Conservation (phyloP, 768 basidiomycete genomes). For the Crassisporium funariophilum region DNA sequence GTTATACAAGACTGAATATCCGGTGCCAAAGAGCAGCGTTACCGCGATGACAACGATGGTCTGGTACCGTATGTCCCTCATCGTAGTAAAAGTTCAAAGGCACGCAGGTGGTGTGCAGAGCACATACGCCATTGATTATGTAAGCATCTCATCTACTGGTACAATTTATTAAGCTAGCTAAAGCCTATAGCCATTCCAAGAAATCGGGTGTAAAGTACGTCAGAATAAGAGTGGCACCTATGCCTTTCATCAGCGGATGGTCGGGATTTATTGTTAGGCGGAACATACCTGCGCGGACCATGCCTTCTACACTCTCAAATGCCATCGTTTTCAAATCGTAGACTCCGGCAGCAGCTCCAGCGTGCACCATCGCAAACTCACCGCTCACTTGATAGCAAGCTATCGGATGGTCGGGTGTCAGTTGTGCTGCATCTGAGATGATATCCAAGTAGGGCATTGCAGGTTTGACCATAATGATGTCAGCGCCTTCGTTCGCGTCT, state of each 20-base stretch:
- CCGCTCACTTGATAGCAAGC: slow-evolving; percentile 98
- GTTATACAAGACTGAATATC: slow-evolving; percentile 60
- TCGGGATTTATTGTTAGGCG: not conserved
- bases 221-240: slow-evolving; percentile 87
- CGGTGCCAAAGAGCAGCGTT: slow-evolving; percentile 60
- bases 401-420: slow-evolving; percentile 87
- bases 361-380: slow-evolving; percentile 96
- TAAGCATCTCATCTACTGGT: not conserved
- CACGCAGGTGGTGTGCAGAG: no score
- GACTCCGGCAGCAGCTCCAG: slow-evolving; percentile 92
- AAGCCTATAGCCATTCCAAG: slow-evolving; percentile 72
- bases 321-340: slow-evolving; percentile 93
- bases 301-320: slow-evolving; percentile 88
- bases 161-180: slow-evolving; percentile 1
- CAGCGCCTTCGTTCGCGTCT: slow-evolving; percentile 89
- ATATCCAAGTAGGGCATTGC: slow-evolving; percentile 96
- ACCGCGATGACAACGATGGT: slow-evolving; percentile 34
- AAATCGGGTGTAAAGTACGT: slow-evolving; percentile 98
- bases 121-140: not conserved
- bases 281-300: slow-evolving; percentile 84
- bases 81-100: slow-evolving; percentile 9
- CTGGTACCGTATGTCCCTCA: slow-evolving; percentile 21
- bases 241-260: slow-evolving; percentile 1
- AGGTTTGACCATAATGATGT: slow-evolving; percentile 99
- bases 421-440: slow-evolving; percentile 81